Base-by-base conservation (phyloP, 208 protist species). In the Trypanosoma congolense region DNA sequence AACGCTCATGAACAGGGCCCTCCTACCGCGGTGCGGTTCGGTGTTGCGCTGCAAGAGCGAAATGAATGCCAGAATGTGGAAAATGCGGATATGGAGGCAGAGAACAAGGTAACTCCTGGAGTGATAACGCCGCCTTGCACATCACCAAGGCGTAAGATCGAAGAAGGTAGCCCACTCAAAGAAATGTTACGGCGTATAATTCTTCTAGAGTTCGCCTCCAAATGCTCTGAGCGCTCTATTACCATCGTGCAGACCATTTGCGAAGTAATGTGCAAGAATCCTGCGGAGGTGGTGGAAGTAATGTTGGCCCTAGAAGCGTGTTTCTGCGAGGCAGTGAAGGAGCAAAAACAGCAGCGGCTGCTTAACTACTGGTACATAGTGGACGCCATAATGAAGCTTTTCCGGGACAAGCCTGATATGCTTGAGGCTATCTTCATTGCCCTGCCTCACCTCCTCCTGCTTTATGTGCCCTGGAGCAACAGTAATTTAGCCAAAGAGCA, bases 131-230 rank as follows among this genome's bases (percentile, higher is more conserved):
- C n/a, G n/a, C n/a, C n/a, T n/a, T n/a, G n/a, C n/a, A n/a, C 33
- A 38, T 38, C 33, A 38, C 9, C 33, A 6, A 38, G 33, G 12
- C 9, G 33, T 38, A 16, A 6, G 9, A 38, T 12, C 33, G 33
- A 38, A 16, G 33, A 12, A 38, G 33, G 33, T 12, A 38, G 33
- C 12, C 33, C 33, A 12, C 45, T 19, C 54, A 44, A 62, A n/a
- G 47, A 62, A n/a, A 44, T 62, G 18, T 46, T 62, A 5, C 56
- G 56, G 21, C 56, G 56, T 2, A 54, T 62, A 28, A 62, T 62
- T n/a, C 12, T 16, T 8, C 4, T 48, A 24, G 56, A 62, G 29
- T 62, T 62, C 41, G 35, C 44, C 16, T 33, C n/a, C 2, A 44
- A 46, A 25, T 62, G 56, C 36, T 48, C 24, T 12, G 30, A 62